Evolutionary conservation across 306 rosid genomes (phyloP), one percentile per base, ranked within the genome.

Genomic region (Crotalaria pallida): DNA sequence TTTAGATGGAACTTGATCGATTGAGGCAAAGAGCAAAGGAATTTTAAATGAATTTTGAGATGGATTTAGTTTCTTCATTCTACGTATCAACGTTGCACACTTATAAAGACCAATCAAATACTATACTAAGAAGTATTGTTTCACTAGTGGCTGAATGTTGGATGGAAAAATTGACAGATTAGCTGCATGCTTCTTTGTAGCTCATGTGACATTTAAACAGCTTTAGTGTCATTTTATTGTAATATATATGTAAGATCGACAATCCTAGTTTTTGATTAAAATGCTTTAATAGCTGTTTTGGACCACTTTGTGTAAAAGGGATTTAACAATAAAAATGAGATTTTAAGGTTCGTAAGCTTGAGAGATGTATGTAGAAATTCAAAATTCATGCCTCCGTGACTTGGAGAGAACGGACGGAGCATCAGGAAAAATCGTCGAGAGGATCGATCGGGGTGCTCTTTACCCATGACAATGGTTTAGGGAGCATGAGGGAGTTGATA

Each of bases 11-110:
- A 77, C 98, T 89, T 63, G 90, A 92, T 51, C 88, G 64, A 81
- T 74, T 92, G 85, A 87, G 96, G 77, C 85, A 79, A 73, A 89
- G 78, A 69, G 87, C 92, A 6, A 84, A 81, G 81, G 98, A 92
- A 26, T 83, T 79, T 63, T 92, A 67, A n/a, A n/a, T n/a, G n/a
- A n/a, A n/a, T n/a, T n/a, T n/a, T n/a, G n/a, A n/a, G n/a, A n/a
- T 69, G 61, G 49, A 56, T 72, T 65, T 41, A 31, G 62, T 78
- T 71, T 62, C 52, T 31, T 34, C 57, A 55, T 61, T 69, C 74
- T 69, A 27, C 72, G 40, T 71, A 79, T 80, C 45, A 64, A 72
- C 69, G 21, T 50, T 77, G 80, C 79, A 85, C 85, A 78, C n/a
- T n/a, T 89, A 70, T 51, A 65, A 76, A 75, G 57, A 67, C 77